phyloP scores from a whole-genome alignment of 2,329 filamentous ascomycete genomes.

The Sarocladium strictum region DNA sequence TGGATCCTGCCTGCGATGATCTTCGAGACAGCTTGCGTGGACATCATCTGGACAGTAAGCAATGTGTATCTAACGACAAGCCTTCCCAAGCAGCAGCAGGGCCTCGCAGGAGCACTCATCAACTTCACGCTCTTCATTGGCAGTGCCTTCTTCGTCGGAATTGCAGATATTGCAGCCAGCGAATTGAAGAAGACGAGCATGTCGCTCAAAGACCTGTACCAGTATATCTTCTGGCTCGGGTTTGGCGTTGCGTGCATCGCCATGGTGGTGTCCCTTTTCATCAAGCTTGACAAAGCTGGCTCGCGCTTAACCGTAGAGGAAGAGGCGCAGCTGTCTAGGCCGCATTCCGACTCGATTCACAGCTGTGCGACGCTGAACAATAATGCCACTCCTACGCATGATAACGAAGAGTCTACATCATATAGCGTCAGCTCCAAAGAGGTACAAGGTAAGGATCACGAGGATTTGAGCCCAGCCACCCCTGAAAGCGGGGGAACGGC shows the following conservation, averaged over 20 bases:
- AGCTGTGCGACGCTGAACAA: neutral
- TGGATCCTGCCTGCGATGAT: slow-evolving; percentile 58
- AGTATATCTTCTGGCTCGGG: slow-evolving; percentile 56
- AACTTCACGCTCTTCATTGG: slow-evolving; percentile 58
- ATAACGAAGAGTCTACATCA: too few relatives aligned
- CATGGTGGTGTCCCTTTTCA: slow-evolving; percentile 31
- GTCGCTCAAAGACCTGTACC: slow-evolving; percentile 46
- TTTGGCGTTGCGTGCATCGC: slow-evolving; percentile 43
- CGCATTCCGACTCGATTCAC: slow-evolving; percentile 1
- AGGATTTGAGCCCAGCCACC: neutral
- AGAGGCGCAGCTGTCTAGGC: slow-evolving; percentile 12
- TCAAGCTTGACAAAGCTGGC: slow-evolving; percentile 19
- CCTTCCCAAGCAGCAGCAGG: slow-evolving; percentile 52
- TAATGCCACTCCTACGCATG: neutral
- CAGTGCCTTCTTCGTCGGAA: slow-evolving; percentile 57
- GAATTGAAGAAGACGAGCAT: slow-evolving; percentile 31
- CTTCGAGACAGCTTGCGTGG: slow-evolving; percentile 56
- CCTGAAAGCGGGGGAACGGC: neutral
- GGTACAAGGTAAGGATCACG: neutral
- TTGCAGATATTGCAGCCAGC: slow-evolving; percentile 52
- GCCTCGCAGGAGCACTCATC: slow-evolving; percentile 58
- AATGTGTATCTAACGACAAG: slow-evolving; percentile 64
- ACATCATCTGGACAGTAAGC: slow-evolving; percentile 59
- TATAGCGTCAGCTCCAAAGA: neutral
- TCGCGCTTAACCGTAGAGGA: slow-evolving; percentile 16